phyloP scores from a whole-genome alignment of 768 basidiomycete genomes.

The Leccinum subtestaceum region DNA sequence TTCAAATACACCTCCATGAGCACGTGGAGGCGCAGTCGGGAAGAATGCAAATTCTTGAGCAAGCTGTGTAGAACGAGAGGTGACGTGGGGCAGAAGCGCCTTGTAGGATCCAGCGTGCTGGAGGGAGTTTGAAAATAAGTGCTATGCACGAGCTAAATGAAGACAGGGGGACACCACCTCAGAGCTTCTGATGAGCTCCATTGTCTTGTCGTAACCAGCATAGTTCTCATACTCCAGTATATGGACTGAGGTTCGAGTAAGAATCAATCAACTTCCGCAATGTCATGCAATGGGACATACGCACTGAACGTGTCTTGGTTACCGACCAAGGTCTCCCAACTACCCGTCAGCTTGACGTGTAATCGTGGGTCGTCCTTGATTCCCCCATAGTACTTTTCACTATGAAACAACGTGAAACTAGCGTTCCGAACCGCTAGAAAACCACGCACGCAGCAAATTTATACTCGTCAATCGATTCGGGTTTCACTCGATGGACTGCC shows the following conservation, averaged over 20 bases:
- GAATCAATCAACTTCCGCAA: not conserved
- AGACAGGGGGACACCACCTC: conserved; percentile 47
- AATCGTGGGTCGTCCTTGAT: conserved; percentile 71
- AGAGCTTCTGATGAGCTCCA: conserved; percentile 57
- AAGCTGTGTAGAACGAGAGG: conserved; percentile 71
- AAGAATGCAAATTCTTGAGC: conserved; percentile 95
- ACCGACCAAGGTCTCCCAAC: conserved; percentile 90
- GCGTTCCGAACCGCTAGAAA: not conserved
- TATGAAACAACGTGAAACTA: conserved; percentile 29
- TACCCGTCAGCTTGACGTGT: conserved; percentile 86
- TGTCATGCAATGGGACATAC: conserved; percentile 33
- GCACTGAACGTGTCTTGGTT: conserved; percentile 82
- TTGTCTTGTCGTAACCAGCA: conserved; percentile 80
- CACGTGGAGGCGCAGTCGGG: conserved; percentile 83
- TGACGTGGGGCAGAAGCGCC: conserved; percentile 74
- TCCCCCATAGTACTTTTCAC: conserved; percentile 81
- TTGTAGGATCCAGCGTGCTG: conserved; percentile 69
- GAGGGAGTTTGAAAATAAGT: not conserved
- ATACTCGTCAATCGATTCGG: conserved; percentile 78
- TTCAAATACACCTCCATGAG: conserved; percentile 91
- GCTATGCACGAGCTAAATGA: not conserved
- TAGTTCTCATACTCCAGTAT: conserved; percentile 96
- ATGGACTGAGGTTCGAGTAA: conserved; percentile 38
- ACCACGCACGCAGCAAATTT: conserved; percentile 78
- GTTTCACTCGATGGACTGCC: conserved; percentile 82